Evolutionary conservation across 495 filamentous ascomycete genomes (phyloP), one percentile per base, ranked within the genome.

Genomic region (Penicillium waksmanii): DNA sequence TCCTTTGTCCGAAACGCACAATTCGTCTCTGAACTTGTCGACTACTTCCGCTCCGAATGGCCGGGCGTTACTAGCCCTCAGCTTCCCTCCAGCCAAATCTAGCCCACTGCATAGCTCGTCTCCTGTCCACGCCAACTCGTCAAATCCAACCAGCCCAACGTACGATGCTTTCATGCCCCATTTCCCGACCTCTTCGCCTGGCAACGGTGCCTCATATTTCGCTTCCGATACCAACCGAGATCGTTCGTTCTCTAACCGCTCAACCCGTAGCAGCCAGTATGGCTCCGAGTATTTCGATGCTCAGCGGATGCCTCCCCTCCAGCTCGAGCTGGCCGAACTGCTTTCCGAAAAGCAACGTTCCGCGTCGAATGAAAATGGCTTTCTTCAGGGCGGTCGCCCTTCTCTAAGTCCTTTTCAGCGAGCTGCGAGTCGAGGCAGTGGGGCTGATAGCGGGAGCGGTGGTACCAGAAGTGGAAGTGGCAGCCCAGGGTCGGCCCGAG

Each of bases 201-300:
- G 62, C 31, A 72, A 71, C 49, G 56, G 61, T 34, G 57, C 52
- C 31, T 74, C 72, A 1, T 74, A 74, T 58, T 75, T 78, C 51
- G 75, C 63, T 25, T 60, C 71, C 25, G 73, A 78, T 34, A 67
- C 71, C 51, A 62, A 67, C 50, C 77, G 78, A 13, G 73, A 78
- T 58, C 77, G 78, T 35, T 81, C 78, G 5, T 76, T 78, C 53
- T 81, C 78, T 27, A 81, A 81, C 48, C 78, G 76, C 47, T 81
- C 78, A 9, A 63, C 62, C 42, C 74, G 69, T 40, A 79, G 76
- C 65, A 77, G 77, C 56, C 69, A 73, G 44, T 79, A 73, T 40
- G 75, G 70, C 19, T 68, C 70, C 17, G 78, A 81, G n/a, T 71
- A 75, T 34, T 50, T 75, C 46, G 77, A 80, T 27, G 23, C 66